Evolutionary conservation across 2,329 filamentous ascomycete genomes (phyloP), one percentile per base, ranked within the genome.

Genomic region (Epichloe typhina): DNA sequence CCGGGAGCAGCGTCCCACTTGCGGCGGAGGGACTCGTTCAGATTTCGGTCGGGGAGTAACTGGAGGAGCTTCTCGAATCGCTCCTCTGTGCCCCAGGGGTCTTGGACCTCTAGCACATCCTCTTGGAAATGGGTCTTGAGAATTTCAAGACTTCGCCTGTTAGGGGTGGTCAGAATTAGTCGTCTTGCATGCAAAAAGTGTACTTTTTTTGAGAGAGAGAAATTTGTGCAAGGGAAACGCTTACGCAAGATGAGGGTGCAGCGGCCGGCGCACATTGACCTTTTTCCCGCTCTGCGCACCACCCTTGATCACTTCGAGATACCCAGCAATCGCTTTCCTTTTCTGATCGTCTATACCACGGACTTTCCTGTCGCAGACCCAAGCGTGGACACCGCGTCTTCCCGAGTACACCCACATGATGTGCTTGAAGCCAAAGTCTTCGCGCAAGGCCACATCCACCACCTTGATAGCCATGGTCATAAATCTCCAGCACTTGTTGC

Each of bases 351-450:
- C 86, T 72, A 98, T 79, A 36, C 76, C 76, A 52, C 93, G 80
- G 0, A 90, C 93, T 52, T 84, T 83, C 62, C 85, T 87, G 66
- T 98, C 93, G 64, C 91, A 97, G 11, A 98, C 86, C 93, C 93
- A 98, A 5, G 93, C 93, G 81, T 98, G 93, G 33, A 87, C 90
- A 71, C 93, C 93, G 76, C 93, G 82, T 67, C 93, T 85, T 58
- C 93, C 93, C 0, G 93, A 98, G 68, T 98, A 98, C 6, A 98
- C 90, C 93, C 93, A 98, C 67, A 98, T 77, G 62, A 98, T 91
- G 68, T 98, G 91, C 63, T 86, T 83, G 69, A 96, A 98, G 44
- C 90, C 93, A 70, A 98, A 96, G 67, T 98, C 93, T 19, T 97
- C 88, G 49, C 89, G 78, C 58, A 98, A 68, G 0, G 90, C 89